phyloP scores from a whole-genome alignment of 176 grass and related monocot species.

The Tuctoria greenei region DNA sequence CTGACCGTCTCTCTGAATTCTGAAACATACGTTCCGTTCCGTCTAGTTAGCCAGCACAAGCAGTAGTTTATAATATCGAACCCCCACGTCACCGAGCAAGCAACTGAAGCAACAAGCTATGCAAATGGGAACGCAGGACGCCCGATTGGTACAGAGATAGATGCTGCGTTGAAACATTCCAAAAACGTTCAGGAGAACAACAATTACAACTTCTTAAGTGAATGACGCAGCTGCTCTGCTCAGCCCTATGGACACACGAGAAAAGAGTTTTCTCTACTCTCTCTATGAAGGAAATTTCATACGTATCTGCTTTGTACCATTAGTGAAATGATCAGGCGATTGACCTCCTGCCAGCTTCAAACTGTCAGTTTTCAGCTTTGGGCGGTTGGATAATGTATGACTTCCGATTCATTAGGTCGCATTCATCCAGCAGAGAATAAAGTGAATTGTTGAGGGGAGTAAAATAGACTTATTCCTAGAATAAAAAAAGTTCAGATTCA shows the following conservation, averaged over 20 bases:
- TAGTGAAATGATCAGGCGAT: background rate
- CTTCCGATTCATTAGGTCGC: background rate
- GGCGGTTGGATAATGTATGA: background rate
- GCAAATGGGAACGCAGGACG: constrained; percentile 8
- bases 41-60: background rate
- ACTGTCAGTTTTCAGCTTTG: constrained; percentile 20
- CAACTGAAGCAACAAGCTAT: background rate
- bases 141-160: background rate
- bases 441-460: background rate
- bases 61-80: background rate
- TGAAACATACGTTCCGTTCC: no score
- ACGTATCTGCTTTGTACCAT: background rate
- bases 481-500: background rate
- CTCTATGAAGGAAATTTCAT: background rate
- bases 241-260: background rate
- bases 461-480: background rate
- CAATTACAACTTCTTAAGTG: background rate
- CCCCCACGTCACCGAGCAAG: background rate
- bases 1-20: background rate
- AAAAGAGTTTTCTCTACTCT: background rate
- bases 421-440: background rate
- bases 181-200: background rate
- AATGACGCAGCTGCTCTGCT: constrained; percentile 3
- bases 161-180: constrained; percentile 4
- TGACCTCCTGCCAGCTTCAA: background rate